Percentiles rank a stretch among this genome's conserved stretches.
Evolutionary conservation across 176 grass and related monocot genomes (phyloP).

Genomic region (Aegilops speltoides): DNA sequence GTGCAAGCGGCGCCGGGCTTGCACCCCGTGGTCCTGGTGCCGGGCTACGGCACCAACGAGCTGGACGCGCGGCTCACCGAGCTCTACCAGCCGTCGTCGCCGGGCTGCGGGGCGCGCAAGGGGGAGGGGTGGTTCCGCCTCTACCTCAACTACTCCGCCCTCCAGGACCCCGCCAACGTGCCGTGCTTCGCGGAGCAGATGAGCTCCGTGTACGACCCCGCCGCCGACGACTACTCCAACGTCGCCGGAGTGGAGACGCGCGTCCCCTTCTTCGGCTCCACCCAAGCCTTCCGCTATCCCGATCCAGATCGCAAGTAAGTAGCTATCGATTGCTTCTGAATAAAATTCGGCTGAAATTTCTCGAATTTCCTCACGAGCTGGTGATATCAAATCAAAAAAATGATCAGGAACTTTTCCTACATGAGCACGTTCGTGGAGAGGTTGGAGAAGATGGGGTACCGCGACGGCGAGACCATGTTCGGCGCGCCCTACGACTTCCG

Average conservation of each 20-base stretch:
- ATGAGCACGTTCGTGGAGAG: slow-evolving; percentile 39
- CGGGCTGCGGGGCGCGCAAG: slow-evolving; percentile 35
- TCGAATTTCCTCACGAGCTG: background rate
- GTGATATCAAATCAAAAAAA: too few species aligned
- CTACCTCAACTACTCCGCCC: slow-evolving; percentile 36
- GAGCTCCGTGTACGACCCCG: slow-evolving; percentile 21
- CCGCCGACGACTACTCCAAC: slow-evolving; percentile 49
- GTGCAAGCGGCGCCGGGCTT: background rate
- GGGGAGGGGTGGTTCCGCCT: slow-evolving; percentile 47
- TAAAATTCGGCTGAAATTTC: background rate
- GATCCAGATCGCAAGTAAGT: slow-evolving; percentile 34
- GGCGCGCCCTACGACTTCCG: slow-evolving; percentile 70
- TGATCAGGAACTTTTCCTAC: slow-evolving; percentile 6
- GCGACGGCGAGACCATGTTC: slow-evolving; percentile 49
- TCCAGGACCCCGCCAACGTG: slow-evolving; percentile 19
- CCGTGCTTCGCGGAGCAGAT: slow-evolving; percentile 52
- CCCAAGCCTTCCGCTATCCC: slow-evolving; percentile 17
- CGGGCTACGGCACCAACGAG: slow-evolving; percentile 56
- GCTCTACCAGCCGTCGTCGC: slow-evolving; percentile 41
- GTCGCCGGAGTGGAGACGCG: slow-evolving; percentile 42
- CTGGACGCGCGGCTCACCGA: slow-evolving; percentile 57
- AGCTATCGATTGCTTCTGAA: background rate
- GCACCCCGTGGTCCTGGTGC: slow-evolving; percentile 49
- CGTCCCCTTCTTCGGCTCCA: slow-evolving; percentile 53
- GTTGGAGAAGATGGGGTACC: slow-evolving; percentile 48